Percentiles rank a stretch among this genome's conserved stretches.
Conservation (phyloP, 768 basidiomycete species). For the Mrakia gelida region DNA sequence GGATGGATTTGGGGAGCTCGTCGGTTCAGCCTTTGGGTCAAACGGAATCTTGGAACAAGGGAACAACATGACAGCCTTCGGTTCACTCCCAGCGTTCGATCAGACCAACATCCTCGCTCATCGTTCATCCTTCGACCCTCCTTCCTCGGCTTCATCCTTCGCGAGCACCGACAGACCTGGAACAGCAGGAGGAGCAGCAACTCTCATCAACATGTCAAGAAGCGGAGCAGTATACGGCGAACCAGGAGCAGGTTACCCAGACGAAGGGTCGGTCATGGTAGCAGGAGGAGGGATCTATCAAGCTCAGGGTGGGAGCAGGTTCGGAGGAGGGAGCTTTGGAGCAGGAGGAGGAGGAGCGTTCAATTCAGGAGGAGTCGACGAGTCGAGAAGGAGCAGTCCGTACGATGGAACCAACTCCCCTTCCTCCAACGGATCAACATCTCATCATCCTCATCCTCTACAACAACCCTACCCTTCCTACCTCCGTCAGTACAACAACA, state of each 20-base stretch:
- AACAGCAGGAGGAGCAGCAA: neutral
- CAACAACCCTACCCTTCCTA: neutral
- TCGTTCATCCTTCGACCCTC: constrained; percentile 6
- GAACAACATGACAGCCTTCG: neutral
- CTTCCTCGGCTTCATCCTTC: neutral
- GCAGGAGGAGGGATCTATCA: neutral
- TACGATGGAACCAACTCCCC: neutral
- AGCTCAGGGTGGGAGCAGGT: neutral
- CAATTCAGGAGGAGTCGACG: neutral
- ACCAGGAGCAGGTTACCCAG: neutral
- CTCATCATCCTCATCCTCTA: neutral
- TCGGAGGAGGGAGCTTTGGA: neutral
- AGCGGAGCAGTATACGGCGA: neutral
- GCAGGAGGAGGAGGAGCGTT: neutral
- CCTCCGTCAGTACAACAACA: neutral
- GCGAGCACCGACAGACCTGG: neutral
- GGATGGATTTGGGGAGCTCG: neutral
- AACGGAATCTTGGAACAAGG: neutral
- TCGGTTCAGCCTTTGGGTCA: neutral
- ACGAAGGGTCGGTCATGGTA: neutral
- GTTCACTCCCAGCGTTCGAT: neutral
- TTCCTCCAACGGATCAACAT: neutral
- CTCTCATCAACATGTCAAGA: neutral
- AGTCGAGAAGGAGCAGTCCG: neutral
- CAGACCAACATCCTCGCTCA: neutral